A percentile compares a stretch with the other conserved stretches of the same genome.
Conservation (phyloP, 108 stramenopile genomes). For the Discostella stelligeroides region DNA sequence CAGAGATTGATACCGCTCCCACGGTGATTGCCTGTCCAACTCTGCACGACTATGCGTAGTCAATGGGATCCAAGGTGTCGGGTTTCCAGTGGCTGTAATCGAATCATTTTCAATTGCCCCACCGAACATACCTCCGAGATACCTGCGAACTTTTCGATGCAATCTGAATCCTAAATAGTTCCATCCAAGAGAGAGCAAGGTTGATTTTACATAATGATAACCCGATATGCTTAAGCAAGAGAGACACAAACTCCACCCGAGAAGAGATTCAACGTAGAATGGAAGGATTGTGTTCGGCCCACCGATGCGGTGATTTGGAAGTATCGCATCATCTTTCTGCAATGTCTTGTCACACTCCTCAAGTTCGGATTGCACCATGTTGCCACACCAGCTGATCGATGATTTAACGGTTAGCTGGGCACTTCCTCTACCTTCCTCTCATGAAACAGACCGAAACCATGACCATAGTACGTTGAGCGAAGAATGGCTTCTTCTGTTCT, state of each 20-base stretch:
- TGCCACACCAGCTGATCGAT: no score
- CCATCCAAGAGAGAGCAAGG: not conserved
- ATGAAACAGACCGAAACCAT: no score
- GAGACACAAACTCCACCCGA: conserved; percentile 49
- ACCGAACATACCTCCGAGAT: not conserved
- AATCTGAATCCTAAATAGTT: no score
- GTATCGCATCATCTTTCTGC: not conserved
- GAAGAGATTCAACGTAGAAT: conserved; percentile 34
- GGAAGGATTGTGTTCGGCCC: conserved; percentile 48
- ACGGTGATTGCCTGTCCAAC: conserved; percentile 31
- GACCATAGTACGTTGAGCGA: no score
- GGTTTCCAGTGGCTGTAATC: not conserved
- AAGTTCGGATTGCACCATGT: no score
- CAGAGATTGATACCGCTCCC: conserved; percentile 38
- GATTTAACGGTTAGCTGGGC: no score
- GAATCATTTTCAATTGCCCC: not conserved
- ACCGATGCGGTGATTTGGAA: conserved; percentile 37
- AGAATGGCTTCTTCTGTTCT: no score
- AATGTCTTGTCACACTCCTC: not conserved
- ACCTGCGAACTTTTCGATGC: not conserved
- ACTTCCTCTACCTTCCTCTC: no score
- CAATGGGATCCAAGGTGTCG: conserved; percentile 40
- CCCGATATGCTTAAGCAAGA: conserved; percentile 49
- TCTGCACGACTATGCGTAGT: conserved; percentile 47
- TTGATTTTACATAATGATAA: conserved; percentile 44